Evolutionary conservation across 2,329 filamentous ascomycete species (phyloP), one percentile per base, ranked within the genome.

Genomic region (Hirsutella minnesotensis): DNA sequence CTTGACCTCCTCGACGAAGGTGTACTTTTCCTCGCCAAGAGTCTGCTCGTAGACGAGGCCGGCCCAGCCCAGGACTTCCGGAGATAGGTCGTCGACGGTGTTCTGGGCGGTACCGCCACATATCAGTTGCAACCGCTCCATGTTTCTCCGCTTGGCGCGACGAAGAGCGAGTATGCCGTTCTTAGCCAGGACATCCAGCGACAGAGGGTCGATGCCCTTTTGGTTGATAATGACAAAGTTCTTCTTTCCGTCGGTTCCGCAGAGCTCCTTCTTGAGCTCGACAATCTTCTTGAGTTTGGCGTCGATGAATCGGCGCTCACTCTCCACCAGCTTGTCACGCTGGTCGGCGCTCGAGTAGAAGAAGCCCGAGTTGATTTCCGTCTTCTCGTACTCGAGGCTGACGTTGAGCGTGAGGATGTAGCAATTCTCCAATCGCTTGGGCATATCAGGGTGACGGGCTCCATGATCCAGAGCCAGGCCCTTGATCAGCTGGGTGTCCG

Each of bases 161-260:
- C 92, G 81, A 48, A 98, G 77, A 42, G 92, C 92, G 51, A 96
- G 79, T 55, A 98, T 98, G 52, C 89, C 89, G 62, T 98, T 96
- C 79, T 98, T 98, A 51, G 92, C 89, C 45, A 98, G 72, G 12
- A 98, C 88, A 56, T 98, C 92, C 52, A 98, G 75, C 42, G 89
- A 95, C 48, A 98, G 73, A 19, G 92, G 92, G 61, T 98, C 92
- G 54, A 98, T 98, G 49, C 92, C 92, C 75, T 98, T 98, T 67
- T 98, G 92, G 72, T 98, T 98, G 66, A 98, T 86, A 57, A 98
- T 82, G 51, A 96, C 92, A 61, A 98, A 98, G 56, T 84, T 83
- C 75, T 96, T 95, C 69, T 86, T 92, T 9, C 82, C 79, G 56
- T 96, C 92, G 54, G 81, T 83, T 24, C 90, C 92, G 65, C 92